Base-by-base conservation (phyloP, 352 stramenopile genomes). In the Plasmopara viticola region DNA sequence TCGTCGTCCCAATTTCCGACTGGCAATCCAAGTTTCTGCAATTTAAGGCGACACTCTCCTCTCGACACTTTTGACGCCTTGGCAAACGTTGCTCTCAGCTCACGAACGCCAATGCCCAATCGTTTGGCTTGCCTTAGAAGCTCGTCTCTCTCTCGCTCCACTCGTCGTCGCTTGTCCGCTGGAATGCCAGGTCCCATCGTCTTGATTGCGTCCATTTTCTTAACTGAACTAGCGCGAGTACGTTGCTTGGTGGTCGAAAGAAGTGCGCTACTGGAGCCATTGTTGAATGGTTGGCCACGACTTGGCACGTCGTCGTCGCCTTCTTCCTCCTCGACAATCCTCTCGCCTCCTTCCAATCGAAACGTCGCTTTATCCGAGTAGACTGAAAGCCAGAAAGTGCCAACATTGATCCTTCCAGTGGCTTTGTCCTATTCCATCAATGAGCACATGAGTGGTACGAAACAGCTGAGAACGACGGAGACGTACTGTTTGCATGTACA, bases 401-500 rank as follows among this genome's bases (percentile, higher is more conserved):
- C 83, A 12, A 87, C 72, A 31, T 91, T 90, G 2, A 66, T 86
- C 17, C 85, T 86, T 0, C 79, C 75, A n/a, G 70, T 78, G 17
- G 68, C 70, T 65, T 90, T 89, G 60, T 90, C 76, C 82, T 92
- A 28, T 44, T 35, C 40, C 41, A 7, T 18, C 0, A 1, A 9
- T 2, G 9, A 12, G 55, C 39, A 60, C 33, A 33, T 44, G 42
- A 55, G 20, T 25, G 20, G 20, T 25, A 25, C 20, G 20, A 25
- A 3, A 25, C 20, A 25, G 20, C 3, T 25, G 20, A 25, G 20
- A 3, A 3, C 20, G 1, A 25, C 1, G 20, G 3, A 25, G 20
- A 25, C 61, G 40, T 70, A 94, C 83, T 63, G 74, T 88, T 51
- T 81, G 70, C 77, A 90, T 90, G 53, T 90, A 94, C 81, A 94